Base-by-base conservation (phyloP, 164 flowering plant genomes). In the Vitis rotundifolia region DNA sequence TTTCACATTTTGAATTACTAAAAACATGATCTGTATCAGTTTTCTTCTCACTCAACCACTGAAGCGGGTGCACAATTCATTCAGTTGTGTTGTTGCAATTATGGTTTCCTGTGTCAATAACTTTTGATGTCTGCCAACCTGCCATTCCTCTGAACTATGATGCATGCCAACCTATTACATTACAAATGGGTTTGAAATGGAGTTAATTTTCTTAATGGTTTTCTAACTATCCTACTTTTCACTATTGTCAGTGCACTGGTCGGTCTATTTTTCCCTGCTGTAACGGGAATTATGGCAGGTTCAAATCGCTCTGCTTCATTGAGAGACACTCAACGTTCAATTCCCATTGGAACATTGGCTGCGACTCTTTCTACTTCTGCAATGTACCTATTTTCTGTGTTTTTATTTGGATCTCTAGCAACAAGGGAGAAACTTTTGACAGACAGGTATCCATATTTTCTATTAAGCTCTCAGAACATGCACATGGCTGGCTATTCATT, bases 271-370 rank as follows among this genome's bases (percentile, higher is more conserved):
- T 96, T 96, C 82, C 99, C 99, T 74, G 98, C 99, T 71, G 99
- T 96, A 3, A 96, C 98, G 1, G 99, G 99, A 73, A 93, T 96
- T 68, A 96, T 96, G 99, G 99, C 99, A 57, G 99, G 99, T 73
- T 96, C 99, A 61, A 96, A 96, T 83, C 94, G 99, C 60, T 96
- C 99, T 59, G 95, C 99, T 29, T 88, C 93, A n/a, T 77, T 96
- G 49, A 93, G 83, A 75, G 99, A 96, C 70, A 96, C 99, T 63
- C 98, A 96, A 77, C 91, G 92, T 15, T 93, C 99, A 60, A 96
- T 96, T 73, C 99, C 99, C 15, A 60, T 91, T 76, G 99, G 99
- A 68, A 96, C 99, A 63, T 69, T 96, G 68, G 89, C 98, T 67
- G 97, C 99, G 51, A 92, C 93, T 64, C 90, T 96, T 60, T 67